Base-by-base conservation (phyloP, 2,329 filamentous ascomycete species). In the Alternaria consortialis region DNA sequence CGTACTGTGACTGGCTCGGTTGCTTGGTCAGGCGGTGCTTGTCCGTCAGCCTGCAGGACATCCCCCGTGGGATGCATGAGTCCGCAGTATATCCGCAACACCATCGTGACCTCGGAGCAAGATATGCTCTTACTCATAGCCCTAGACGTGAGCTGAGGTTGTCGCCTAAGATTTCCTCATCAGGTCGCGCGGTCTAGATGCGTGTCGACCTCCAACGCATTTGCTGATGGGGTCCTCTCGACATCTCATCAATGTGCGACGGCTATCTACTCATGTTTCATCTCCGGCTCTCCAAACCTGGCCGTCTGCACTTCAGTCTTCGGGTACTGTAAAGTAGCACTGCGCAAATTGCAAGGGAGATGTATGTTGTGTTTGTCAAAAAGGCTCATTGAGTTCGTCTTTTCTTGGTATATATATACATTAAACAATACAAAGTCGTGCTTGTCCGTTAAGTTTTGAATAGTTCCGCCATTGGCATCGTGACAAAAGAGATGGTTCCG, bases 1-100 rank as follows among this genome's bases (percentile, higher is more conserved):
- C 60, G 36, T 51, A 27, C 61, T 52, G 57, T 65, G 53, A 72
- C 61, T 72, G 68, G 69, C 62, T 64, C 64, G 64, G 32, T 65
- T 64, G 25, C 11, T 15, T 32, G 56, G 63, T 67, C 65, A 64
- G 54, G 53, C 53, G 58, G 56, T 50, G n/a, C 51, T 47, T 34
- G 46, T 17, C 50, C 58, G 44, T 58, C 52, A 61, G 43, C 62
- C 48, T 43, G 58, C 61, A 58, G 54, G 17, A 43, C 37, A 25
- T 34, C 46, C 48, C 54, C 37, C 55, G 48, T 58, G 36, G 37
- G 20, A 44, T 44, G 23, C 13, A 46, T 29, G 17, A 36, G 31
- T 37, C 47, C 32, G 31, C 47, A 51, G 31, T 37, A 17, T 32
- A 51, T 15, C 32, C 46, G 56, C 51, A 53, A 50, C 43, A 40